Base-by-base conservation (phyloP, 2,329 filamentous ascomycete genomes). In the Hypoxylon sp. region DNA sequence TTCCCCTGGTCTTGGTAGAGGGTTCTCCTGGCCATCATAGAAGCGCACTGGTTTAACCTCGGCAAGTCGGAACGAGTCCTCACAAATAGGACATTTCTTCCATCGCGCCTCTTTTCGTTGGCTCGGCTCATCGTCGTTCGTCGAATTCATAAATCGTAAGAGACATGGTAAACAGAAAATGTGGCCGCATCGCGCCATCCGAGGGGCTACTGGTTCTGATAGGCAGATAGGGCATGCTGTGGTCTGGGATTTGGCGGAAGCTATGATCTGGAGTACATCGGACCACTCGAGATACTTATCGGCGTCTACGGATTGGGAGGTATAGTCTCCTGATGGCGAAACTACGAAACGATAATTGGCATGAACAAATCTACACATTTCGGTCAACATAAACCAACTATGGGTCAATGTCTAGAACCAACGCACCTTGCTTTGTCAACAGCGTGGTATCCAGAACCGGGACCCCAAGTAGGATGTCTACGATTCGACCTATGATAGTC, bases 271-370 rank as follows among this genome's bases (percentile, higher is more conserved):
- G 71, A 98, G 84, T 58, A 99, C 92, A 73, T 93, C 90, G 71
- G 90, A 88, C 96, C 96, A 99, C 75, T 97, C 93, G 59, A 99
- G 82, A 75, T 96, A 92, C 52, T 94, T 87, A 80, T 99, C 95
- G 19, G 96, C 92, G 79, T 98, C 94, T 50, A 88, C 86, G 24
- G 93, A 92, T 78, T 98, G 94, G 5, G 88, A 87, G 66, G 88
- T 86, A 78, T 98, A 99, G 75, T 91, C 88, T 64, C 90, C 91
- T 62, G 89, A 86, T 3, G 96, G 95, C 67, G 93, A 91, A 57
- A 99, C 94, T 66, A 99, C 92, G 79, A 99, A 99, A 62, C 96
- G 92, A 78, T 99, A 99, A 80, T 99, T 99, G 71, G 96, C 94
- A 80, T 99, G 94, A 14, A 99, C 91, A 73, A 93, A 94, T 84